Evolutionary conservation across 169 alveolate genomes (phyloP).

Genomic region (Cryptosporidium parvum): DNA sequence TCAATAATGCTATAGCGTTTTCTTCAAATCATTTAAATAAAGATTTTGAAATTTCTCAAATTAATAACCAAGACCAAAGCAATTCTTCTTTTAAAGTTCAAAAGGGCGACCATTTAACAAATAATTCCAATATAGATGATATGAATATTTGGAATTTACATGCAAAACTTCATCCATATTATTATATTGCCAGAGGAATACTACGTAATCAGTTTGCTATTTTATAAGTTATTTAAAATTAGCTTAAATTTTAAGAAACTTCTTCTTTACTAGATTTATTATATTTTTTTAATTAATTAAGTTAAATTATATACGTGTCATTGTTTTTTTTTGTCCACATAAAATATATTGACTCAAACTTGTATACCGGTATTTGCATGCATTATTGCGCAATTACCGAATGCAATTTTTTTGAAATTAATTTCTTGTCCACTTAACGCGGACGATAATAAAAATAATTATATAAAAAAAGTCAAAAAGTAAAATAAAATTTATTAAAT

Average conservation of each 20-base stretch:
- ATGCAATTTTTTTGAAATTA: background rate
- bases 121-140: constrained; percentile 13
- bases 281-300: background rate
- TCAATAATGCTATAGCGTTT: constrained; percentile 47
- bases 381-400: background rate
- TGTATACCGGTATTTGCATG: constrained; percentile 41
- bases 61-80: background rate
- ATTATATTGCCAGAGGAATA: constrained; percentile 64
- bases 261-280: background rate
- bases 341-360: background rate
- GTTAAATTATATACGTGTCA: background rate
- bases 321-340: constrained; percentile 5
- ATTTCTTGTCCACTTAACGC: constrained; percentile 13
- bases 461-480: background rate
- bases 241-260: background rate
- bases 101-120: constrained; percentile 1
- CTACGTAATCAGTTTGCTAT: constrained; percentile 64
- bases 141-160: constrained; percentile 60
- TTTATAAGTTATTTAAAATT: constrained; percentile 11
- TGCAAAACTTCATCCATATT: constrained; percentile 67
- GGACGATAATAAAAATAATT: constrained; percentile 5
- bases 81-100: constrained; percentile 3
- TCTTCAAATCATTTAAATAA: constrained; percentile 27
- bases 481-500: background rate
- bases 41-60: background rate